Percentiles rank a stretch among this genome's conserved stretches.
Evolutionary conservation across 192 early-diverging fungal genomes (phyloP).

Genomic region (Coemansia sp.): DNA sequence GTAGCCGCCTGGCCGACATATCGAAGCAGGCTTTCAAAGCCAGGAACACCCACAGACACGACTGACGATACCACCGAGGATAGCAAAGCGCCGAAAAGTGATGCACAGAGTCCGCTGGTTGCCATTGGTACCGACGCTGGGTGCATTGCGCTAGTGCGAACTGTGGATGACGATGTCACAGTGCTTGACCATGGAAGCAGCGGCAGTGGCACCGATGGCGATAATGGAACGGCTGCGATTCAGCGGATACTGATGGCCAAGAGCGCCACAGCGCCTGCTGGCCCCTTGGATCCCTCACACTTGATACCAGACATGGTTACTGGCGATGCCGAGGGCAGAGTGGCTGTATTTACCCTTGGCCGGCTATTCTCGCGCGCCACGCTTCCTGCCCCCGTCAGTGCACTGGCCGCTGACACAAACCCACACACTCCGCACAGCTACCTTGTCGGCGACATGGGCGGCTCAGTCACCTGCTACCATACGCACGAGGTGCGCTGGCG

Average conservation of each 20-base stretch:
- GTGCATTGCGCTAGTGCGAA: slow-evolving; percentile 26
- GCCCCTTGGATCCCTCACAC: not conserved
- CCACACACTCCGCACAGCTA: slow-evolving; percentile 36
- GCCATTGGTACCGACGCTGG: slow-evolving; percentile 35
- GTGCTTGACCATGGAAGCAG: slow-evolving; percentile 23
- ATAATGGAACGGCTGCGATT: slow-evolving; percentile 19
- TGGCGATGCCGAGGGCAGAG: slow-evolving; percentile 40
- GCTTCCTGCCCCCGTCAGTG: slow-evolving; percentile 36
- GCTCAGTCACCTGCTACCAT: slow-evolving; percentile 35
- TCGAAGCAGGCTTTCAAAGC: not conserved
- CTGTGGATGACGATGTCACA: slow-evolving; percentile 1
- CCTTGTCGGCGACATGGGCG: slow-evolving; percentile 45
- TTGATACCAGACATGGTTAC: slow-evolving; percentile 27
- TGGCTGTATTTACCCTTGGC: slow-evolving; percentile 25
- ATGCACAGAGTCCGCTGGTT: not conserved
- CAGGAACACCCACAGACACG: not conserved
- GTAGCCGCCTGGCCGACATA: slow-evolving; percentile 21
- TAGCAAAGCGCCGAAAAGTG: not conserved
- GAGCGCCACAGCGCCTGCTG: slow-evolving; percentile 3
- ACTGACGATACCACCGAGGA: not conserved
- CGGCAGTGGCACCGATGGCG: not conserved
- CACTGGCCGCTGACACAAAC: slow-evolving; percentile 31
- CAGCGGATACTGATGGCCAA: slow-evolving; percentile 27
- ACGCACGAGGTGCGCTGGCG: slow-evolving; percentile 35
- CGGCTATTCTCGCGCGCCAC: slow-evolving; percentile 40